These are phyloP conservation scores for Termitomyces titanicus DNA, from an alignment of 768 basidiomycete species.

Conservation along the genomic window DNA sequence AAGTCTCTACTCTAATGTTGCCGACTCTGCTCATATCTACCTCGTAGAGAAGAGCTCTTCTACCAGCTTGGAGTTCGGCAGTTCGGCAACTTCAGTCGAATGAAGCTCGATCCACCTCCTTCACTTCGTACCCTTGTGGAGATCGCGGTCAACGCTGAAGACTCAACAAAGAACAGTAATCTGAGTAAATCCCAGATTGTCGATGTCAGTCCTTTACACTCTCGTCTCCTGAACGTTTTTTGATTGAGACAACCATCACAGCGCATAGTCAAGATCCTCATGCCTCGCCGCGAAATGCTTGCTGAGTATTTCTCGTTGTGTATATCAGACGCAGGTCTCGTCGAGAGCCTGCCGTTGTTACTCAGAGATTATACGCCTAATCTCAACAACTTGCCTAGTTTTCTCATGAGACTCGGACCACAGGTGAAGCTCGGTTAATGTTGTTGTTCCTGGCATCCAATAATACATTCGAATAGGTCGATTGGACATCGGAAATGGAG, in stretches of 20 bases:
- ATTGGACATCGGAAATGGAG: constrained; percentile 81
- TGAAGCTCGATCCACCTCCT: constrained; percentile 84
- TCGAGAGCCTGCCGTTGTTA: constrained; percentile 81
- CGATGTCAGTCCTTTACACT: constrained; percentile 49
- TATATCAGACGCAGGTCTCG: constrained; percentile 60
- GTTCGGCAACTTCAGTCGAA: constrained; percentile 75
- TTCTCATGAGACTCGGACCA: constrained; percentile 90
- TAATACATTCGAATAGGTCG: constrained; percentile 55
- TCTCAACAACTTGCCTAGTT: constrained; percentile 83
- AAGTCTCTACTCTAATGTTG: constrained; percentile 27
- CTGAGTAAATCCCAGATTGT: constrained; percentile 62
- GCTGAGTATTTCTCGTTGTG: constrained; percentile 85
- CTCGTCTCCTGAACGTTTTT: no score
- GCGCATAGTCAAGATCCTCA: constrained; percentile 63
- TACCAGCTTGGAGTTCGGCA: constrained; percentile 92
- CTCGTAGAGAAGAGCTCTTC: constrained; percentile 82
- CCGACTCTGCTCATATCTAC: constrained; percentile 1
- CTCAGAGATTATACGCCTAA: constrained; percentile 88
- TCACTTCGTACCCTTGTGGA: constrained; percentile 64
- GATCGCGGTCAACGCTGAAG: constrained; percentile 75
- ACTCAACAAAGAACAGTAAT: constrained; percentile 49
- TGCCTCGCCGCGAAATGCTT: constrained; percentile 75
- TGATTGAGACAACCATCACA: constrained; percentile 22
- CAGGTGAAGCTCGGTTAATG: constrained; percentile 49
- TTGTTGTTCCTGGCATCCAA: neutral